phyloP scores from a whole-genome alignment of 2,329 filamentous ascomycete genomes.

The Colletotrichum euphorbiae region DNA sequence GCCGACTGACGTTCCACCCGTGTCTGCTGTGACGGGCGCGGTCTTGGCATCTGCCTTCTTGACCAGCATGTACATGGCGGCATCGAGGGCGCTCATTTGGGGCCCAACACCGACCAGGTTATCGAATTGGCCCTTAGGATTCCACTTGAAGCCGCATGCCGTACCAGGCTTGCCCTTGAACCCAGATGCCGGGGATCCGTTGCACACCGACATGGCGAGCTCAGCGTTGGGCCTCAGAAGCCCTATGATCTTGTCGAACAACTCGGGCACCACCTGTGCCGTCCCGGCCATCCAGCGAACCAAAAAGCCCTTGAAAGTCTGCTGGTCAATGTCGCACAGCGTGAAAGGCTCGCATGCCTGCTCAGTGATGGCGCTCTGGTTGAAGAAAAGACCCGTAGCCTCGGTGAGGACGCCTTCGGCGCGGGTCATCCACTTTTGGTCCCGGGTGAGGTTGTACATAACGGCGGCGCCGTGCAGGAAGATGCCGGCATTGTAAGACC shows the following conservation, averaged over 20 bases:
- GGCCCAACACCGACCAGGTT: conserved; percentile 72
- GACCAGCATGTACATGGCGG: conserved; percentile 71
- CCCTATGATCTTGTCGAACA: conserved; percentile 60
- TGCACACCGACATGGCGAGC: conserved; percentile 65
- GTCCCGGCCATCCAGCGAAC: conserved; percentile 73
- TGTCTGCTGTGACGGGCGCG: conserved; percentile 62
- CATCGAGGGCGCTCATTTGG: conserved; percentile 75
- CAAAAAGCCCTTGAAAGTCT: conserved; percentile 81
- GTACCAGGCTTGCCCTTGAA: conserved; percentile 67
- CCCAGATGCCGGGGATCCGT: conserved; percentile 54
- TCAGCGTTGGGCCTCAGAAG: conserved; percentile 63
- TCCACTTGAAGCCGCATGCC: conserved; percentile 77
- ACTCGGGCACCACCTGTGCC: conserved; percentile 66
- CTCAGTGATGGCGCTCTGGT: conserved; percentile 70
- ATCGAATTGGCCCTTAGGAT: conserved; percentile 64
- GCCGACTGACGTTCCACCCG: conserved; percentile 70
- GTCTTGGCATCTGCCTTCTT: conserved; percentile 47
- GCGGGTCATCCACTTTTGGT: conserved; percentile 66
- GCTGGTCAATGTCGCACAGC: conserved; percentile 77
- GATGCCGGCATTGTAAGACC: conserved; percentile 77
- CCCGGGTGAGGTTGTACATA: conserved; percentile 71
- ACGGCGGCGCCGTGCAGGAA: conserved; percentile 71
- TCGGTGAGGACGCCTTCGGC: conserved; percentile 68
- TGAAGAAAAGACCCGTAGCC: conserved; percentile 66
- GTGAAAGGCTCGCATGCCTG: conserved; percentile 71